Base-by-base conservation (phyloP, 2,329 filamentous ascomycete species). In the Pseudonectria buxi region DNA sequence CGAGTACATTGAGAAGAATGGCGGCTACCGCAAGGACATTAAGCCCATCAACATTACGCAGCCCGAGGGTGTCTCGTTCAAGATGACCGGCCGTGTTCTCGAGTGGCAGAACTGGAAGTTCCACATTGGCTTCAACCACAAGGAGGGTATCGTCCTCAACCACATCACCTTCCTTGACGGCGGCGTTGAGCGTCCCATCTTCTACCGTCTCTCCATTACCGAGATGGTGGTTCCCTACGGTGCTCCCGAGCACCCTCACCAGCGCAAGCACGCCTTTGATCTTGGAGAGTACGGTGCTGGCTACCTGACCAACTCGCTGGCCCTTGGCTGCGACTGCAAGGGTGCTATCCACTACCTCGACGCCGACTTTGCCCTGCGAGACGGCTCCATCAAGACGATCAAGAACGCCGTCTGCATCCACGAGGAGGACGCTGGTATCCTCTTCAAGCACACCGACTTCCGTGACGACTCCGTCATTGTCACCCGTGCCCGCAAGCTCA, bases 391-490 rank as follows among this genome's bases (percentile, higher is more conserved):
- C 18, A 78, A 80, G 4, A 83, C 80, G 2, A 87, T 95, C 67
- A 90, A 94, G 69, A 95, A 95, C 55, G 89, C 89, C 26, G 83
- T 95, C 48, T 95, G 89, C 60, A 89, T 95, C 46, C 89, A 95
- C 62, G 89, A 95, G 59, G 89, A 95, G 64, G 89, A 95, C 46
- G 77, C 78, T 2, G 89, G 89, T 6, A 92, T 95, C 40, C 69
- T 95, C 1, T 95, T 94, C 76, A 95, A 95, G 66, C 86, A 94
- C 64, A 88, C 80, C 12, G 89, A 95, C 62, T 95, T 95, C 74
- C 77, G 89, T 26, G 89, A 95, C 55, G 83, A 92, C 28, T 90
- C 85, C 0, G 77, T 81, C 36, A 86, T 92, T 9, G 85, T 94
- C 4, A 95, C 88, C 0, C 81, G 89, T 16, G 87, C 81, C 2